Conservation (phyloP, 345 rosid genomes). For the Populus alba region DNA sequence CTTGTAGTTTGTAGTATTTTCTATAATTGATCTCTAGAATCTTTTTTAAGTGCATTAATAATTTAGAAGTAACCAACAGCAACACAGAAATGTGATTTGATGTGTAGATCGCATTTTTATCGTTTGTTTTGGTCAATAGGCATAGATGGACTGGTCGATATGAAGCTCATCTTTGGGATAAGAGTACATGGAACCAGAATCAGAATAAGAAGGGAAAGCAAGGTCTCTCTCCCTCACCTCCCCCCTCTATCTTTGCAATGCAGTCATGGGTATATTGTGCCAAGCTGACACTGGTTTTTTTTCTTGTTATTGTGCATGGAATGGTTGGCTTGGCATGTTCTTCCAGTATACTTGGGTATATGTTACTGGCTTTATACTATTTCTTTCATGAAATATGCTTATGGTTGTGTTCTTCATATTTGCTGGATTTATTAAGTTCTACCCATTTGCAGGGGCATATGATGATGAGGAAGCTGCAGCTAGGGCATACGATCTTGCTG, state of each 20-base stretch:
- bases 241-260: not conserved
- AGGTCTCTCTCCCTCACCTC: conserved; percentile 41
- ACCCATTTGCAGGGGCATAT: conserved; percentile 73
- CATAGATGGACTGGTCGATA: conserved; percentile 99
- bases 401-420: conserved; percentile 1
- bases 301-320: conserved; percentile 27
- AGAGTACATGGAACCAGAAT: conserved; percentile 96
- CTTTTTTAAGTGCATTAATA: too few relatives aligned
- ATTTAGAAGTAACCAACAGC: not conserved
- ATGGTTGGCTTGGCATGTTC: conserved; percentile 24
- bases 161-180: conserved; percentile 99
- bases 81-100: not conserved
- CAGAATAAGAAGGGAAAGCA: conserved; percentile 99
- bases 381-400: conserved; percentile 3
- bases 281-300: conserved; percentile 35
- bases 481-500: conserved; percentile 98
- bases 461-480: conserved; percentile 99
- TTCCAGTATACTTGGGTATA: conserved; percentile 94
- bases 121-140: conserved; percentile 29
- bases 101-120: not conserved
- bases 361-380: conserved; percentile 19
- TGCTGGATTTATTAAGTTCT: conserved; percentile 8
- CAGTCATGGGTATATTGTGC: not conserved
- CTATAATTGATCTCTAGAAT: too few relatives aligned
- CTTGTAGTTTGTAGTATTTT: too few relatives aligned